Base-by-base conservation (phyloP, 306 rosid genomes). In the Cicer yamashitae region DNA sequence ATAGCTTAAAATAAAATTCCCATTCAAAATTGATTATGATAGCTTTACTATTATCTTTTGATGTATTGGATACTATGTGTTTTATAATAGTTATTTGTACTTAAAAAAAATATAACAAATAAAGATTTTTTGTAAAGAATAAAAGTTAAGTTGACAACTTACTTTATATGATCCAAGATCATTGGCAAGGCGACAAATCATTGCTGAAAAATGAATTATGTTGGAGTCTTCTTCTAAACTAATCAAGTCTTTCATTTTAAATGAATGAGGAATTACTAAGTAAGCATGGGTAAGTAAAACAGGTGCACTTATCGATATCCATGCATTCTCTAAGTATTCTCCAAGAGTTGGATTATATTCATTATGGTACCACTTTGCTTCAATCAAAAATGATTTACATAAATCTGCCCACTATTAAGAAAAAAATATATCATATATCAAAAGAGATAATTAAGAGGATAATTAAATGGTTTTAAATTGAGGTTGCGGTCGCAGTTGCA, bases 281-380 rank as follows among this genome's bases (percentile, higher is more conserved):
- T 71, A 71, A 54, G 76, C 40, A 71, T 71, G 64, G 1, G 7
- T 40, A n/a, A 71, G 18, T 8, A 71, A 6, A 54, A 18, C 13
- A 0, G 18, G 53, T 11, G 51, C 12, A 12, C 65, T 18, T 2
- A 50, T 51, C 8, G 76, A 71, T 2, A 52, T 38, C 75, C 63
- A 15, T 10, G 61, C 75, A 70, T 70, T 70, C 7, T 70, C 63
- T 10, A 38, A 2, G 50, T 70, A 70, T 39, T 70, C 75, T 15
- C 4, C 63, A 37, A 70, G 5, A 63, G 12, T 52, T 70, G 65
- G 41, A 1, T 6, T 58, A 25, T 58, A 59, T 59, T 10, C 41
- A 30, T 15, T 22, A 61, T 61, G 18, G 22, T 34, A 61, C 67
- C 67, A 61, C 11, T 61, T 61, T 7, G 67, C 45, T 22, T 61